Base-by-base conservation (phyloP, 2,329 filamentous ascomycete genomes). In the Penicillium janthinellum region DNA sequence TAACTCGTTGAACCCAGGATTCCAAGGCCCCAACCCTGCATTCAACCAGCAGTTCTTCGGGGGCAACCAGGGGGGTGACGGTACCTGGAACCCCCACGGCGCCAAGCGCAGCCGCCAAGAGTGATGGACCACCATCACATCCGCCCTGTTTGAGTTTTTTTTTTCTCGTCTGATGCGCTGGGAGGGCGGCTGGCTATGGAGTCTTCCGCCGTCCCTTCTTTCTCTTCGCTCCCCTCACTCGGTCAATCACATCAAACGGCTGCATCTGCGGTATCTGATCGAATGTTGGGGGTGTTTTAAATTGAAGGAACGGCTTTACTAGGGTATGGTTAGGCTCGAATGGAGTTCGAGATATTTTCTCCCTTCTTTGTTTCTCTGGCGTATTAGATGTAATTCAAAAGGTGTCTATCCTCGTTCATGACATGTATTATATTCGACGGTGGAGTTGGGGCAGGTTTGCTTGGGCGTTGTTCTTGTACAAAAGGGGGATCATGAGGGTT, bases 31-130 rank as follows among this genome's bases (percentile, higher is more conserved):
- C 79, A 86, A 86, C 70, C 83, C 84, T 4, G 62, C 49, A 25
- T 68, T 68, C 49, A 67, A 66, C 49, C 66, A 65, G 41, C 57
- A 58, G 41, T 64, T 61, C 55, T 94, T 92, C 74, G 80, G 82
- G 50, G 81, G 81, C 57, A 79, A 79, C 53, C 77, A 78, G 59
- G 77, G 77, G 35, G 79, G 79, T 45, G 82, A 87, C 59, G 88
- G 88, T 57, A 87, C 86, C 76, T 90, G 90, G 82, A 94, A 94
- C 70, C 91, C 91, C 5, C 91, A 94, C 67, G 90, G 90, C 34
- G 87, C 88, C 3, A 95, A 95, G 79, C 83, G 91, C 66, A 88
- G 90, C 65, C 85, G 91, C 63, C 90, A 90, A 61, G 91, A 93
- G 67, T 86, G 78, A 56, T 7, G 5, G 17, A 38, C 37, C 15